Evolutionary conservation across 2,329 filamentous ascomycete species (phyloP).

Genomic region (Arthrobotrys conoides): DNA sequence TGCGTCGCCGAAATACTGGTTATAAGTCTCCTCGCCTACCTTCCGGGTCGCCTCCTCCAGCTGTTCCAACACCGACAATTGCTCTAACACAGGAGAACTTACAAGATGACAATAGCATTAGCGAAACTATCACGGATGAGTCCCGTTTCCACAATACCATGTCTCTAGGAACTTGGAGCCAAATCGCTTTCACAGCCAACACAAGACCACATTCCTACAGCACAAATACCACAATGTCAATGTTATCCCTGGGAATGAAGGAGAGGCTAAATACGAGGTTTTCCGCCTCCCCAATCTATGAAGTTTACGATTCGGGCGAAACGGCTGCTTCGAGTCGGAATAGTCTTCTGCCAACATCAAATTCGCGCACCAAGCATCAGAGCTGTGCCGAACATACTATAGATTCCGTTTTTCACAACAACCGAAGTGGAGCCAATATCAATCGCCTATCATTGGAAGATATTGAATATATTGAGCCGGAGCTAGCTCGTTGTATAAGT

Average conservation of each 20-base stretch:
- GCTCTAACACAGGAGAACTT: background rate
- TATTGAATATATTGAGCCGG: constrained; percentile 39
- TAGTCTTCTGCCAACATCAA: background rate
- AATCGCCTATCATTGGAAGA: constrained; percentile 46
- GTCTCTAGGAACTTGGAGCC: constrained; percentile 35
- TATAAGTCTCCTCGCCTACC: constrained; percentile 22
- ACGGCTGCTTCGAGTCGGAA: background rate
- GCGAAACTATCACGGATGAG: constrained; percentile 6
- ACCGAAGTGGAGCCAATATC: constrained; percentile 34
- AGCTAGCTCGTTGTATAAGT: constrained; percentile 51
- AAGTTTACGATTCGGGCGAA: constrained; percentile 22
- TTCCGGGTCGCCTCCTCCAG: constrained; percentile 38
- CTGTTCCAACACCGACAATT: constrained; percentile 17
- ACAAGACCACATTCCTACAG: constrained; percentile 49
- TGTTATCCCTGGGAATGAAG: constrained; percentile 36
- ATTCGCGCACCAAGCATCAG: background rate
- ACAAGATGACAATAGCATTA: background rate
- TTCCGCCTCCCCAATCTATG: constrained; percentile 41
- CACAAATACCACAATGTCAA: constrained; percentile 45
- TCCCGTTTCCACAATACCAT: constrained; percentile 18
- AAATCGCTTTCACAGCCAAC: constrained; percentile 18
- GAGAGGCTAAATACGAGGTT: constrained; percentile 34
- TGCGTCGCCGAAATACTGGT: constrained; percentile 48
- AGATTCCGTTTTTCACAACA: constrained; percentile 51
- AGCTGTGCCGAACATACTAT: constrained; percentile 42